Percentiles rank a stretch among this genome's conserved stretches.
phyloP scores from a whole-genome alignment of 2,329 filamentous ascomycete species.

The Daldinia sp. region DNA sequence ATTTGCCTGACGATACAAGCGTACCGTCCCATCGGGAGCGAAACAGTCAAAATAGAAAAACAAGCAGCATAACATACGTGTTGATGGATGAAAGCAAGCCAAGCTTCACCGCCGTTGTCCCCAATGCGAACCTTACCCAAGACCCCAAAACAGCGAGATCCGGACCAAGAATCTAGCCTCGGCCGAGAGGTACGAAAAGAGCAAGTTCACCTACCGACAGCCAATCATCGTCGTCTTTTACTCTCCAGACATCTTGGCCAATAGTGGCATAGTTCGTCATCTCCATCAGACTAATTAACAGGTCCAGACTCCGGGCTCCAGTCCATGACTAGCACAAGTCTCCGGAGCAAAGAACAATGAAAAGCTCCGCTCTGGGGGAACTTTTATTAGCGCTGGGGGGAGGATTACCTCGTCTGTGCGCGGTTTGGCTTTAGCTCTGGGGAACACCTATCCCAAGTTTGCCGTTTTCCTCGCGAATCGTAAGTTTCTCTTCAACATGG shows the following conservation, averaged over 20 bases:
- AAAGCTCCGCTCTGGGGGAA: conserved; percentile 1
- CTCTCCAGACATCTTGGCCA: conserved; percentile 16
- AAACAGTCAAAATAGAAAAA: conserved; percentile 14
- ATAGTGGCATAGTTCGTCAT: conserved; percentile 4
- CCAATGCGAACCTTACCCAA: background rate
- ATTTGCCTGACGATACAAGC: background rate
- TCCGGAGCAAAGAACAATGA: conserved; percentile 7
- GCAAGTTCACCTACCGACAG: background rate
- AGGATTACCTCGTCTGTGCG: conserved; percentile 12
- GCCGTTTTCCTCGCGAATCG: conserved; percentile 8
- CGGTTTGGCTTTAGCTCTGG: conserved; percentile 9
- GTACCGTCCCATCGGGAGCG: background rate
- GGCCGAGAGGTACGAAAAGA: conserved; percentile 9
- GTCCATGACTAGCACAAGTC: conserved; percentile 3
- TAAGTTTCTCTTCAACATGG: background rate
- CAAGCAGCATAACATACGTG: conserved; percentile 28
- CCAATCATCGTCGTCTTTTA: conserved; percentile 18
- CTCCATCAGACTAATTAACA: conserved; percentile 11
- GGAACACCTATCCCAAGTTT: conserved; percentile 10
- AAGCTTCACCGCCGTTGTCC: conserved; percentile 19
- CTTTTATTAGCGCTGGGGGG: conserved; percentile 8
- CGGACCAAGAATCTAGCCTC: conserved; percentile 17
- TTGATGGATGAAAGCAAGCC: conserved; percentile 22
- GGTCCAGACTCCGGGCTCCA: conserved; percentile 4
- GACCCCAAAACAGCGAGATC: conserved; percentile 9